Evolutionary conservation across 768 basidiomycete species (phyloP), one percentile per base, ranked within the genome.

Genomic region (Rhodotorula taiwanensis): DNA sequence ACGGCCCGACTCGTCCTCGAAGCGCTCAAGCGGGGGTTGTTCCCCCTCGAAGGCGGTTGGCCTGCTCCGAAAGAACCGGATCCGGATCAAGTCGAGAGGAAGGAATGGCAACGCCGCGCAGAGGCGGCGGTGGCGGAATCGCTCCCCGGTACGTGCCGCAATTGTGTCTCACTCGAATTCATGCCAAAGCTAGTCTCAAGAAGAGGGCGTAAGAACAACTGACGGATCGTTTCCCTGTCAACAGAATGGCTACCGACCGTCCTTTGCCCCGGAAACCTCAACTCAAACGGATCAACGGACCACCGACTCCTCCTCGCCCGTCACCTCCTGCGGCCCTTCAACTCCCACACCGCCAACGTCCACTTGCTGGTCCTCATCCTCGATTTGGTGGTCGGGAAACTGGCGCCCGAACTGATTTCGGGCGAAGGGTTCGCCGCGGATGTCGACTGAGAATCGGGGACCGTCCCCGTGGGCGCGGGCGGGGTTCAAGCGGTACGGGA

Each of bases 361-460:
- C 92, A 92, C 68, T 79, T 95, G 1, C 76, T 84, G 1, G 77
- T 89, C 44, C 79, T 89, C 69, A 62, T 94, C 2, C 74, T 94
- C 21, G 92, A 95, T 69, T 77, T 84, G 14, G 52, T 89, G 4
- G 71, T 93, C n/a, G 73, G 84, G 42, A 79, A 80, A 5, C 70
- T 93, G 42, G 89, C 91, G 69, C 91, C 92, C 0, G 90, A 92
- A 76, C 77, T 94, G 70, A 16, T 51, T 25, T n/a, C n/a, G n/a
- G n/a, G n/a, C n/a, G n/a, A n/a, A n/a, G n/a, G n/a, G n/a, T n/a
- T n/a, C n/a, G n/a, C n/a, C n/a, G n/a, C n/a, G n/a, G n/a, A n/a
- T n/a, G n/a, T n/a, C n/a, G n/a, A n/a, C n/a, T n/a, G n/a, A n/a
- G n/a, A n/a, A n/a, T n/a, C n/a, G n/a, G n/a, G n/a, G n/a, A n/a